phyloP scores from a whole-genome alignment of 805 yeast genomes.

The Ogataea pini region DNA sequence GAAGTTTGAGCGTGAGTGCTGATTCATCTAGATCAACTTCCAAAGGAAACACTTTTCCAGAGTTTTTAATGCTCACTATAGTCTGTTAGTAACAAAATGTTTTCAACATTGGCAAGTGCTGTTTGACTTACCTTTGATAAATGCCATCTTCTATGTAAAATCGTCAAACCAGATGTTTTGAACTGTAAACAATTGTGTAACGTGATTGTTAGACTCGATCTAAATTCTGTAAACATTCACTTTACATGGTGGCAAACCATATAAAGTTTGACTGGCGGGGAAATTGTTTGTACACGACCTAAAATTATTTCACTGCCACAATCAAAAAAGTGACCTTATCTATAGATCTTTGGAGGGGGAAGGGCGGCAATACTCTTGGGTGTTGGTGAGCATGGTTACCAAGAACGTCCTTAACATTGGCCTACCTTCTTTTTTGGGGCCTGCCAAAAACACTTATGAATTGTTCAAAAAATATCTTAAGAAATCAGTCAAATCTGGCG shows the following conservation, averaged over 20 bases:
- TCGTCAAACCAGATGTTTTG: too few species aligned
- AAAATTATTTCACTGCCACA: not conserved
- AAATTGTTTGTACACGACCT: not conserved
- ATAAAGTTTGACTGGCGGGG: conserved; percentile 3
- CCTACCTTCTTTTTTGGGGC: conserved; percentile 8
- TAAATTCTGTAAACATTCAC: too few species aligned
- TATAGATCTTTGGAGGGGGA: too few species aligned
- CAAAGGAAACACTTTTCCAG: conserved; percentile 65
- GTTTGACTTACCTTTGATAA: conserved; percentile 2
- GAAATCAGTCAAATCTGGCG: conserved; percentile 9
- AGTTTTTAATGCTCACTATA: conserved; percentile 55
- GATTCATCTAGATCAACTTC: conserved; percentile 55
- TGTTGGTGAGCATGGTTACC: too few species aligned
- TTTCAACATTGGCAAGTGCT: too few species aligned
- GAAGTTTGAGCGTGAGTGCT: conserved; percentile 64
- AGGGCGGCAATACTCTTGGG: too few species aligned
- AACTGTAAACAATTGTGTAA: too few species aligned
- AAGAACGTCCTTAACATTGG: too few species aligned
- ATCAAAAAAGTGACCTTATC: not conserved
- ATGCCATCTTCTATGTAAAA: not conserved
- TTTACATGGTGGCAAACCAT: conserved; percentile 5
- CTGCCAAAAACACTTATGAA: conserved; percentile 9
- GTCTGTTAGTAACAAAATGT: not conserved
- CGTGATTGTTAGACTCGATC: too few species aligned
- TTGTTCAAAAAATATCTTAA: conserved; percentile 14